These are phyloP conservation scores for Conringia planisiliqua DNA, from an alignment of 345 rosid species.

Conservation along the genomic window DNA sequence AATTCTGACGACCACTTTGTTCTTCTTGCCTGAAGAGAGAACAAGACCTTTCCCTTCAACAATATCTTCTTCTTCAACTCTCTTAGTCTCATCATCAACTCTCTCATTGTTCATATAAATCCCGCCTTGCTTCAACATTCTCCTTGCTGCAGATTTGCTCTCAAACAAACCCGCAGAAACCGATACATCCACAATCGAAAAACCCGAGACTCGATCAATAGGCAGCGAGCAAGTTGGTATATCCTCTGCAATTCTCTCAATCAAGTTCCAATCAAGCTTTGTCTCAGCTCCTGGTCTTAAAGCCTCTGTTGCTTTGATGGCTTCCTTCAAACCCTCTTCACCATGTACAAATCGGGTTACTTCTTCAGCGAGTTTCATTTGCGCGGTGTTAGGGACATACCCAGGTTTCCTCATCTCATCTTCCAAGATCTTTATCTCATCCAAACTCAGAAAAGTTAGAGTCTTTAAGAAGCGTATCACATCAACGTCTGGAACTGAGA, in stretches of 20 bases:
- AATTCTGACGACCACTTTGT: slow-evolving; percentile 79
- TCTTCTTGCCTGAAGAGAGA: slow-evolving; percentile 93
- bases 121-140: slow-evolving; percentile 91
- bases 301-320: slow-evolving; percentile 87
- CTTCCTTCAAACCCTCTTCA: slow-evolving; percentile 83
- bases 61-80: slow-evolving; percentile 65
- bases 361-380: slow-evolving; percentile 82
- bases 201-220: slow-evolving; percentile 50
- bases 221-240: slow-evolving; percentile 76
- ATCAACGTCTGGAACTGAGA: slow-evolving; percentile 84
- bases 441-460: slow-evolving; percentile 70
- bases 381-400: slow-evolving; percentile 67
- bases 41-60: slow-evolving; percentile 89
- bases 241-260: slow-evolving; percentile 84
- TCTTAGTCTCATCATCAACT: slow-evolving; percentile 68
- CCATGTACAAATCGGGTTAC: slow-evolving; percentile 92
- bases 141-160: slow-evolving; percentile 79
- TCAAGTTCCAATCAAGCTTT: slow-evolving; percentile 79
- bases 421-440: slow-evolving; percentile 62
- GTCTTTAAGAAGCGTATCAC: slow-evolving; percentile 71
- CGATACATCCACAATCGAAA: slow-evolving; percentile 61
- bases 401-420: slow-evolving; percentile 64
- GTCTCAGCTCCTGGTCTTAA: slow-evolving; percentile 91
- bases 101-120: slow-evolving; percentile 88
- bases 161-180: slow-evolving; percentile 83